These are phyloP conservation scores for Hippophae gyantsensis DNA, from an alignment of 306 rosid species.

Conservation along the genomic window DNA sequence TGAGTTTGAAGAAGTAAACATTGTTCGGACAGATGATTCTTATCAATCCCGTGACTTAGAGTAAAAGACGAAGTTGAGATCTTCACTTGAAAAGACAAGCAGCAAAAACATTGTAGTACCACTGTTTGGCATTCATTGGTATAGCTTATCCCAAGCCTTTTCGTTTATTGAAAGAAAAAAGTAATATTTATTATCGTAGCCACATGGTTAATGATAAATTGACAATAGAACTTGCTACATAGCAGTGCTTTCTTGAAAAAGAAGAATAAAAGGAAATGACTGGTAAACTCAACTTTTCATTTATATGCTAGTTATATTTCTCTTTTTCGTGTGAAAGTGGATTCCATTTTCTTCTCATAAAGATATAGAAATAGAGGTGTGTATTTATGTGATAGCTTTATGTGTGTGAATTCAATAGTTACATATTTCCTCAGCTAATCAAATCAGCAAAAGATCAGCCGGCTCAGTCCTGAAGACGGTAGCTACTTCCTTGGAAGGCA, in stretches of 20 bases:
- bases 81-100: no score
- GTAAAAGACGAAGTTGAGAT: constrained; percentile 41
- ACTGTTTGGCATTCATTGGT: no score
- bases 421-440: not conserved
- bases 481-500: constrained; percentile 45
- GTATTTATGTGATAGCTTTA: not conserved
- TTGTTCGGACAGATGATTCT: constrained; percentile 58
- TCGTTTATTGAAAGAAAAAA: no score
- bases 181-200: no score
- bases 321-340: not conserved
- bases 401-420: not conserved
- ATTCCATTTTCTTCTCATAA: no score
- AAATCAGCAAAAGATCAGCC: not conserved
- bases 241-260: not conserved
- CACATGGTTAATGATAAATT: no score
- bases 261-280: not conserved
- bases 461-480: constrained; percentile 21
- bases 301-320: not conserved
- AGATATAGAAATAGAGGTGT: no score
- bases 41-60: constrained; percentile 60
- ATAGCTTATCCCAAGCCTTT: no score
- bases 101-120: no score
- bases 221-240: no score
- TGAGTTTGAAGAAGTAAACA: constrained; percentile 74
- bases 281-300: not conserved